These are phyloP conservation scores for Mucor piriformis DNA, from an alignment of 371 early-diverging fungal genomes.

Conservation along the genomic window DNA sequence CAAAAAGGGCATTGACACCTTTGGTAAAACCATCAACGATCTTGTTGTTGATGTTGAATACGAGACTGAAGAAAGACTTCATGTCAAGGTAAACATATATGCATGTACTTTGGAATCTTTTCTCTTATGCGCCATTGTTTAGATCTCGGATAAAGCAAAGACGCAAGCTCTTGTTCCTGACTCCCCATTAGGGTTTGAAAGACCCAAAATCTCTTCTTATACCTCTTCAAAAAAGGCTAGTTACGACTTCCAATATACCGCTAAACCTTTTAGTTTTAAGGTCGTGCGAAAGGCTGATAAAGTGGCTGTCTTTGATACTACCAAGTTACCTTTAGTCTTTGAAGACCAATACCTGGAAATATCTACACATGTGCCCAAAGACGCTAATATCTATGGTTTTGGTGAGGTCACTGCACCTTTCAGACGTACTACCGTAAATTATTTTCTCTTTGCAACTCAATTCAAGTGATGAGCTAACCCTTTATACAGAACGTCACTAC, in stretches of 20 bases:
- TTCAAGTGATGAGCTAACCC: background rate
- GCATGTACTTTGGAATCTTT: no score
- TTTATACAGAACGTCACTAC: slow-evolving; percentile 36
- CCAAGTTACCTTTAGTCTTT: slow-evolving; percentile 60
- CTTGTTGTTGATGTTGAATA: slow-evolving; percentile 52
- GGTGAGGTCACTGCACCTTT: slow-evolving; percentile 66
- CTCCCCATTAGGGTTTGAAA: slow-evolving; percentile 41
- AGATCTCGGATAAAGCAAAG: slow-evolving; percentile 51
- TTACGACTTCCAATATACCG: slow-evolving; percentile 46
- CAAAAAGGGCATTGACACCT: slow-evolving; percentile 19
- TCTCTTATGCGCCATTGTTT: no score
- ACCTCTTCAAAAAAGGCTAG: slow-evolving; percentile 31
- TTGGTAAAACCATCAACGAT: slow-evolving; percentile 48
- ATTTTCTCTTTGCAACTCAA: background rate
- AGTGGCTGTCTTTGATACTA: slow-evolving; percentile 62
- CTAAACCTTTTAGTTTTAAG: slow-evolving; percentile 59
- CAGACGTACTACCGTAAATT: slow-evolving; percentile 38
- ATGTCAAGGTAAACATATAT: slow-evolving; percentile 42
- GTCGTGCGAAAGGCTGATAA: slow-evolving; percentile 52
- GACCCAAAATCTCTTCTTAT: slow-evolving; percentile 14
- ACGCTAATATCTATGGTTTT: slow-evolving; percentile 73
- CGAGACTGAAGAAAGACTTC: slow-evolving; percentile 52
- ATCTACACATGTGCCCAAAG: slow-evolving; percentile 46
- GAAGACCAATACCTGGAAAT: slow-evolving; percentile 75
- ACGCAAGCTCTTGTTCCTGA: slow-evolving; percentile 62